A percentile compares a stretch with the other conserved stretches of the same genome.
These are phyloP conservation scores for Melastoma malabathricum DNA, from an alignment of 345 rosid genomes.

Conservation along the genomic window DNA sequence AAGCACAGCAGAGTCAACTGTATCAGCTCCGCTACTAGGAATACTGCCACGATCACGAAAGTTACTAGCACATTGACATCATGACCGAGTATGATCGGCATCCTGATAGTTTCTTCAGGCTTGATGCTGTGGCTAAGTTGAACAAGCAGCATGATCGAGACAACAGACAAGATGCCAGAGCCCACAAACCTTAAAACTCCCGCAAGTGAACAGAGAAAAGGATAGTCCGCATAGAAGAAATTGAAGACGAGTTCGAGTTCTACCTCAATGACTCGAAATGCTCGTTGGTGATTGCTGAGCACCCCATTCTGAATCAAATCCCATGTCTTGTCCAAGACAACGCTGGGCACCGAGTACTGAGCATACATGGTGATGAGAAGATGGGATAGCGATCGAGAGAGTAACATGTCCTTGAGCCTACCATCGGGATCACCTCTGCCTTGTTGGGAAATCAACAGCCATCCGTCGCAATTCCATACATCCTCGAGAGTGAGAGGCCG, in stretches of 20 bases:
- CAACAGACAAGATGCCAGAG: neutral
- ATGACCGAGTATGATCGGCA: no score
- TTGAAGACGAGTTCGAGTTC: neutral
- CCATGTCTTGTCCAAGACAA: accelerated
- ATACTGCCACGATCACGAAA: no score
- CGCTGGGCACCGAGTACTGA: neutral
- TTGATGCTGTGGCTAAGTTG: no score
- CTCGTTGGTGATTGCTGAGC: neutral
- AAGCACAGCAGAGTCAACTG: no score
- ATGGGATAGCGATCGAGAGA: neutral
- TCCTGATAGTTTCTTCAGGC: no score
- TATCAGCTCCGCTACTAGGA: no score
- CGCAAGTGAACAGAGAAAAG: no score
- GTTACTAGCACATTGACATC: no score
- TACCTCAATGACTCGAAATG: neutral
- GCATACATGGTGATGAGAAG: neutral
- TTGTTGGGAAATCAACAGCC: neutral
- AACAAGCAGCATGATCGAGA: neutral
- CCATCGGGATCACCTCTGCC: accelerated
- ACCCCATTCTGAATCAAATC: neutral
- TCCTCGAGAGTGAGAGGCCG: neutral
- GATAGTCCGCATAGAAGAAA: neutral
- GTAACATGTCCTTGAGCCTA: neutral
- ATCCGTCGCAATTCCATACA: neutral
- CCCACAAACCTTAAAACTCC: no score